These are phyloP conservation scores for Mycosphaerelloides madeirae DNA, from an alignment of 2,329 filamentous ascomycete species.

Conservation along the genomic window DNA sequence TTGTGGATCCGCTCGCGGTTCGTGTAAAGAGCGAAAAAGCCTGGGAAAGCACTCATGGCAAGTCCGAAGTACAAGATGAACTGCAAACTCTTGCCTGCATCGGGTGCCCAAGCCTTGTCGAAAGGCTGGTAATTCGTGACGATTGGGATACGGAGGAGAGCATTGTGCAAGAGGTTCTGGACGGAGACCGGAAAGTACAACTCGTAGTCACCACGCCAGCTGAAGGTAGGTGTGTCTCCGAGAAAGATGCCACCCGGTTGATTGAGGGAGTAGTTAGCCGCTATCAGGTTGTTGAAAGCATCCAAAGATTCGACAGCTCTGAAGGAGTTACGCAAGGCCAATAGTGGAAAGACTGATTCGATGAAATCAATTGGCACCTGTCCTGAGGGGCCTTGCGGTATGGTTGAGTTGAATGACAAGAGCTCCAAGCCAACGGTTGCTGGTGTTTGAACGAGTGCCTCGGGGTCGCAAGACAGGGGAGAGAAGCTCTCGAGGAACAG, in stretches of 20 bases:
- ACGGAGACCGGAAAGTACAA: slow-evolving; percentile 66
- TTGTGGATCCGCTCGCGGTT: slow-evolving; percentile 76
- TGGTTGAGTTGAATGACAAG: slow-evolving; percentile 21
- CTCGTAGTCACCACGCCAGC: slow-evolving; percentile 63
- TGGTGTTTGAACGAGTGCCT: slow-evolving; percentile 24
- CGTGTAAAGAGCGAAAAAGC: slow-evolving; percentile 83
- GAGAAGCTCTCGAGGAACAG: slow-evolving; percentile 63
- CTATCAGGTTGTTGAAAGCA: slow-evolving; percentile 65
- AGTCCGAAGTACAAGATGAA: slow-evolving; percentile 77
- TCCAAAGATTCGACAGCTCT: slow-evolving; percentile 59
- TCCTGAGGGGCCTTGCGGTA: slow-evolving; percentile 39
- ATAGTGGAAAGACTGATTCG: slow-evolving; percentile 23
- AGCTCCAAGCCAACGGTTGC: slow-evolving; percentile 20
- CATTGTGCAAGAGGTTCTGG: slow-evolving; percentile 84
- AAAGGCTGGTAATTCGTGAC: slow-evolving; percentile 69
- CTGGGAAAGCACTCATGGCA: slow-evolving; percentile 71
- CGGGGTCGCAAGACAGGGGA: slow-evolving; percentile 46
- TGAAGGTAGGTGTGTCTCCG: slow-evolving; percentile 60
- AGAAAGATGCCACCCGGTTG: slow-evolving; percentile 79
- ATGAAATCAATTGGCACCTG: slow-evolving; percentile 31
- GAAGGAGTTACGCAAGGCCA: slow-evolving; percentile 28
- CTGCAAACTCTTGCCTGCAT: slow-evolving; percentile 68
- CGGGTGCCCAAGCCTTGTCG: slow-evolving; percentile 65
- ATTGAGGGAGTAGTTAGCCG: slow-evolving; percentile 59
- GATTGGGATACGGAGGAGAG: slow-evolving; percentile 65